These are phyloP conservation scores for Suillus alpinus DNA, from an alignment of 768 basidiomycete species.

Conservation along the genomic window DNA sequence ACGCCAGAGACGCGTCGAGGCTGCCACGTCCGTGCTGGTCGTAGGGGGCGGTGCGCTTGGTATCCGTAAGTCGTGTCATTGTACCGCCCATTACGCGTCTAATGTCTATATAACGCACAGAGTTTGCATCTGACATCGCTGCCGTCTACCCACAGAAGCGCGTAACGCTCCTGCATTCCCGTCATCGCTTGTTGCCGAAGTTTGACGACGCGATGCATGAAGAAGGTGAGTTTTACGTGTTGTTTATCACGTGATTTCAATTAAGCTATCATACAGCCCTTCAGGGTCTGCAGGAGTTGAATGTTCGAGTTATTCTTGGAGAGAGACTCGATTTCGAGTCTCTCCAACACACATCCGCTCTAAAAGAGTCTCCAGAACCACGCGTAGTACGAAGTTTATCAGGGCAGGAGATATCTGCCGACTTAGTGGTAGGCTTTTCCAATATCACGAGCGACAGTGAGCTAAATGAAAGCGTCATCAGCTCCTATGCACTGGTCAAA, in stretches of 20 bases:
- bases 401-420: constrained; percentile 50
- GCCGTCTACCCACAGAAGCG: constrained; percentile 48
- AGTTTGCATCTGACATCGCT: constrained; percentile 63
- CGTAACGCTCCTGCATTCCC: constrained; percentile 62
- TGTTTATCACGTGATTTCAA: neutral
- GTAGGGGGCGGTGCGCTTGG: constrained; percentile 75
- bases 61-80: constrained; percentile 46
- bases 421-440: constrained; percentile 41
- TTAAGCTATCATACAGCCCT: constrained; percentile 25
- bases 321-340: constrained; percentile 50
- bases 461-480: constrained; percentile 15
- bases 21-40: constrained; percentile 52
- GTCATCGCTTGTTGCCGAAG: constrained; percentile 48
- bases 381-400: constrained; percentile 43
- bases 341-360: constrained; percentile 16
- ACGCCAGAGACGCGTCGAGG: constrained; percentile 48
- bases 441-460: neutral
- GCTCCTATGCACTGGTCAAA: constrained; percentile 63
- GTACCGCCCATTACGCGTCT: neutral
- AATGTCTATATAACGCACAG: constrained; percentile 27
- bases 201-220: constrained; percentile 50
- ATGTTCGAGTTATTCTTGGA: constrained; percentile 50
- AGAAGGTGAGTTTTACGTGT: constrained; percentile 37
- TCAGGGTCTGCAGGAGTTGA: constrained; percentile 38
- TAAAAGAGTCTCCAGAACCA: neutral